These are phyloP conservation scores for Coleophoma crateriformis DNA, from an alignment of 2,329 filamentous ascomycete species.

Conservation along the genomic window DNA sequence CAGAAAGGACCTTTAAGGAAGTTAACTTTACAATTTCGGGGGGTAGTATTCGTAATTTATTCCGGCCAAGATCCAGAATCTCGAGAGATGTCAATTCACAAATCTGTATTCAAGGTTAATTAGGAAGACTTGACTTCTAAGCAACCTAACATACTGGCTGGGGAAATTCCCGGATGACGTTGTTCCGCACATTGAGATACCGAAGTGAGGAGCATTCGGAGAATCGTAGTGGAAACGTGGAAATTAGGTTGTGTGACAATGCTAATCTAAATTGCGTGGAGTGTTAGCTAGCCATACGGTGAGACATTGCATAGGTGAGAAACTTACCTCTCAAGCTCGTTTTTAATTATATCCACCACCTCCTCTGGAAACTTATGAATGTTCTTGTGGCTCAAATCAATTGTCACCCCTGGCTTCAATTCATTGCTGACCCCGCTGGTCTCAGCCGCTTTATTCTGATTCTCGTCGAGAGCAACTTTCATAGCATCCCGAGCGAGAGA, in stretches of 20 bases:
- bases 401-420: slow-evolving; percentile 63
- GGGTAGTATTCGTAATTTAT: slow-evolving; percentile 74
- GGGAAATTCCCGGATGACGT: slow-evolving; percentile 64
- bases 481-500: slow-evolving; percentile 61
- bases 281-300: slow-evolving; percentile 15
- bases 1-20: slow-evolving; percentile 82
- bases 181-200: slow-evolving; percentile 77
- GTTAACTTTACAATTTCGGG: slow-evolving; percentile 74
- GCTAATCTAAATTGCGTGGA: slow-evolving; percentile 51
- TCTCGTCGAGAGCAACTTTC: slow-evolving; percentile 60
- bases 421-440: slow-evolving; percentile 53
- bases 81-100: slow-evolving; percentile 83
- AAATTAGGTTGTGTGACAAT: slow-evolving; percentile 73
- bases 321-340: slow-evolving; percentile 27
- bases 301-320: slow-evolving; percentile 5
- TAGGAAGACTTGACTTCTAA: not conserved
- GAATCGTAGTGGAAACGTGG: slow-evolving; percentile 64
- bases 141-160: slow-evolving; percentile 44
- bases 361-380: slow-evolving; percentile 45
- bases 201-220: slow-evolving; percentile 72
- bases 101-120: slow-evolving; percentile 47
- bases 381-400: slow-evolving; percentile 71
- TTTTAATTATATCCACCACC: slow-evolving; percentile 30
- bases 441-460: slow-evolving; percentile 56
- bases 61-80: slow-evolving; percentile 87